Conservation (phyloP, 2,329 filamentous ascomycete genomes). For the Ascochyta clinopodiicola region DNA sequence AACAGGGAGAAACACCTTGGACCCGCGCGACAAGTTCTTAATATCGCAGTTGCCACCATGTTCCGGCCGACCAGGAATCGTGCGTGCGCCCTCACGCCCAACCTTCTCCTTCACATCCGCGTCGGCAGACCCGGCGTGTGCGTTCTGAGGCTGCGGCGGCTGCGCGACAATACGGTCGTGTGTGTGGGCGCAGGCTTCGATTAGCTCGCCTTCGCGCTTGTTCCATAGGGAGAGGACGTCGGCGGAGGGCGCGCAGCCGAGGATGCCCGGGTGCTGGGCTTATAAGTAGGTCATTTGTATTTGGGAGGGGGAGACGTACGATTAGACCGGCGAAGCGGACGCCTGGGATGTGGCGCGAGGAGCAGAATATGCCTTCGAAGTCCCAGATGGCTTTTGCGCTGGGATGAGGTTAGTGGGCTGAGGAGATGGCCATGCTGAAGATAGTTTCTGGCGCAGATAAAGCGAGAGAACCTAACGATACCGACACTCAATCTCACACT, state of each 20-base stretch:
- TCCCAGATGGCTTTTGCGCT: conserved; percentile 80
- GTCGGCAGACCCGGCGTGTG: conserved; percentile 72
- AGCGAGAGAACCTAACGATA: too few species aligned
- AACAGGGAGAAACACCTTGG: conserved; percentile 85
- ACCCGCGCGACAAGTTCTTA: conserved; percentile 81
- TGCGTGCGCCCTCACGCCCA: conserved; percentile 79
- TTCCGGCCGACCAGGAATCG: conserved; percentile 82
- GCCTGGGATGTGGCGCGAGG: conserved; percentile 73
- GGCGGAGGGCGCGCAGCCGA: conserved; percentile 84
- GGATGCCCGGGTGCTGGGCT: conserved; percentile 75
- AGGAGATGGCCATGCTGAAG: not conserved
- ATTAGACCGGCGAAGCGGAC: conserved; percentile 90
- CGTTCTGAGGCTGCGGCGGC: conserved; percentile 74
- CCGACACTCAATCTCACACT: too few species aligned
- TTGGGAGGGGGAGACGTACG: not conserved
- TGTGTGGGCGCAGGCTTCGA: conserved; percentile 69
- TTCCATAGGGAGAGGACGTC: conserved; percentile 85
- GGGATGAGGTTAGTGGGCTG: not conserved
- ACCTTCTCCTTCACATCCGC: conserved; percentile 69
- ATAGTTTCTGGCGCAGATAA: not conserved
- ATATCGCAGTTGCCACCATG: conserved; percentile 93
- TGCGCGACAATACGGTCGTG: conserved; percentile 73
- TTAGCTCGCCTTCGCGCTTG: conserved; percentile 78
- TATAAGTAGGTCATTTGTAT: too few species aligned
- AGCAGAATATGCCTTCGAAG: conserved; percentile 80